A percentile compares a stretch with the other conserved stretches of the same genome.
phyloP scores from a whole-genome alignment of 345 rosid genomes.

The Mangifera indica region DNA sequence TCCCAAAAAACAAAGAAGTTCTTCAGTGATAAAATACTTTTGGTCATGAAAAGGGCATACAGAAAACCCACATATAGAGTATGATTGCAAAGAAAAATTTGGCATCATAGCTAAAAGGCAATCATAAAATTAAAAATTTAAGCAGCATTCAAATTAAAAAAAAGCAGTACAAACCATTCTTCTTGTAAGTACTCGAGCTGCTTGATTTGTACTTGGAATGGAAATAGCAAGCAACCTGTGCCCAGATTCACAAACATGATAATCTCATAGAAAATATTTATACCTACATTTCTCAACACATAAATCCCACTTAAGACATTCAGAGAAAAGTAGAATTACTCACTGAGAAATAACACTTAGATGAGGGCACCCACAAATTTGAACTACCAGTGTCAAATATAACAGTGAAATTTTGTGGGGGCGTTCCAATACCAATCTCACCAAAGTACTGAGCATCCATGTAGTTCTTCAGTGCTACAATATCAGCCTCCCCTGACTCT shows the following conservation, averaged over 20 bases:
- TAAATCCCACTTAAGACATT: background rate
- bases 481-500: constrained; percentile 58
- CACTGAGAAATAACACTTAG: constrained; percentile 83
- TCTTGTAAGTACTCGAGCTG: constrained; percentile 66
- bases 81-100: background rate
- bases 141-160: constrained; percentile 4
- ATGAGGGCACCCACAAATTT: constrained; percentile 93
- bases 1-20: too few species aligned
- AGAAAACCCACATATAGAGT: background rate
- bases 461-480: constrained; percentile 67
- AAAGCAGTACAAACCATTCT: constrained; percentile 50
- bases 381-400: constrained; percentile 97
- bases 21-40: background rate
- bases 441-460: constrained; percentile 96
- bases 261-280: background rate
- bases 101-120: background rate
- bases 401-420: constrained; percentile 86
- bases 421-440: constrained; percentile 85
- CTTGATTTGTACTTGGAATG: constrained; percentile 76
- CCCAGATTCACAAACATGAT: background rate
- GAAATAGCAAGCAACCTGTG: constrained; percentile 70
- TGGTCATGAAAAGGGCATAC: background rate
- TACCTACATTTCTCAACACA: background rate
- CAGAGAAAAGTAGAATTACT: constrained; percentile 25
- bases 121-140: background rate